Conservation (phyloP, 73 alveolate species). For the Tetrahymena malaccensis region DNA sequence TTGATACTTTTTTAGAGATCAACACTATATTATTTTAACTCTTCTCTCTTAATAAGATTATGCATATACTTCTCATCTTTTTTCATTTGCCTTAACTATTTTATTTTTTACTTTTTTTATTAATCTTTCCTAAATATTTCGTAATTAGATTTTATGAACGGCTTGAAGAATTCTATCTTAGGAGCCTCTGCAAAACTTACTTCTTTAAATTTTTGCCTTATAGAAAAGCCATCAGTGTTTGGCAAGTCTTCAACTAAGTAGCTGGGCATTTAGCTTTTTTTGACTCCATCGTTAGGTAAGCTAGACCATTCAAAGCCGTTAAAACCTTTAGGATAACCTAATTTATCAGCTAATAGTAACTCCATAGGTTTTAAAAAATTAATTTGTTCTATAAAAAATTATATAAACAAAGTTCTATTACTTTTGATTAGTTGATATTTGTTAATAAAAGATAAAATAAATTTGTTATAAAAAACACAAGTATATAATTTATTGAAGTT, state of each 20-base stretch:
- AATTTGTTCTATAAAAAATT: neutral
- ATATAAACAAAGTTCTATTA: neutral
- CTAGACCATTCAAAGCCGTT: neutral
- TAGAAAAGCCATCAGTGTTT: neutral
- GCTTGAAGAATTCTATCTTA: neutral
- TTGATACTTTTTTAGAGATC: neutral
- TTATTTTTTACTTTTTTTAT: neutral
- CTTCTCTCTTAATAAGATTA: neutral
- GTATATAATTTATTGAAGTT: neutral
- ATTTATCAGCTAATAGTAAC: neutral
- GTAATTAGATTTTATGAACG: neutral
- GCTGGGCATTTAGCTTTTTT: neutral
- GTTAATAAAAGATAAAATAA: neutral
- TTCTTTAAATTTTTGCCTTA: neutral
- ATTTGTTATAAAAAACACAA: neutral
- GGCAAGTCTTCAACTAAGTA: neutral
- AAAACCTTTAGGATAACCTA: neutral
- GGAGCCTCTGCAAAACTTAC: neutral
- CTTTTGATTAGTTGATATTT: neutral
- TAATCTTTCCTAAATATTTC: neutral
- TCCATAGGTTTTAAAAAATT: neutral
- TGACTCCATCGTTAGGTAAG: neutral
- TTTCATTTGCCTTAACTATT: neutral
- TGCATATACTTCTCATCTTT: neutral
- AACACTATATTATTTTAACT: neutral